phyloP scores from a whole-genome alignment of 805 yeast species.

The Starmera caribaea region DNA sequence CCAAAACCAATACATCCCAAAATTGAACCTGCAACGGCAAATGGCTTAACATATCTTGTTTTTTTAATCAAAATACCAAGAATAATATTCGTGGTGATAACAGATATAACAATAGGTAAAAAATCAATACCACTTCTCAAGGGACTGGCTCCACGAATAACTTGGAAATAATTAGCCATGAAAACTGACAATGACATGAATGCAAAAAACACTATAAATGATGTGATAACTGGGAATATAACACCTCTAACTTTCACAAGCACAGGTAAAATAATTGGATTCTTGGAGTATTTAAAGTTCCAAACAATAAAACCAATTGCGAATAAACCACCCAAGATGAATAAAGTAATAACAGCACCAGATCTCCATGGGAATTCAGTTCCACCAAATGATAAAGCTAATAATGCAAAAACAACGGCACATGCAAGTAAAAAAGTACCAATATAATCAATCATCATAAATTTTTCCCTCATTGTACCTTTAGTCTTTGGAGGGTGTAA shows the following conservation, averaged over 20 bases:
- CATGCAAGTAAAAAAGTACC: slow-evolving; percentile 36
- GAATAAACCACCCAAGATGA: slow-evolving; percentile 35
- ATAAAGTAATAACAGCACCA: slow-evolving; percentile 39
- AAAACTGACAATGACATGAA: slow-evolving; percentile 31
- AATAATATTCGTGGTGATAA: slow-evolving; percentile 5
- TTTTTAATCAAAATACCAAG: slow-evolving; percentile 23
- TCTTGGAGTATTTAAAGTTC: slow-evolving; percentile 31
- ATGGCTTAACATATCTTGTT: slow-evolving; percentile 26
- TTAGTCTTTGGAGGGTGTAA: slow-evolving; percentile 39
- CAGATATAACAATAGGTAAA: slow-evolving; percentile 11
- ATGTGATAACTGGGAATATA: slow-evolving; percentile 19
- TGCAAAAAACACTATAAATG: slow-evolving; percentile 26
- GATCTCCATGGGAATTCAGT: slow-evolving; percentile 42
- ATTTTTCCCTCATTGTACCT: slow-evolving; percentile 28
- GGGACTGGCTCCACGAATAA: slow-evolving; percentile 24
- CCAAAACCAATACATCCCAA: slow-evolving; percentile 27
- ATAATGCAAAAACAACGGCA: slow-evolving; percentile 34
- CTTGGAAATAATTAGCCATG: slow-evolving; percentile 41
- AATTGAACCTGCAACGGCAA: slow-evolving; percentile 20
- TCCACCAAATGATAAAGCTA: slow-evolving; percentile 50
- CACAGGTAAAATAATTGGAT: slow-evolving; percentile 37
- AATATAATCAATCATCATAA: slow-evolving; percentile 35
- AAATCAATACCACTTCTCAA: slow-evolving; percentile 14
- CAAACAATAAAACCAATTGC: slow-evolving; percentile 26
- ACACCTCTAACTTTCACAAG: slow-evolving; percentile 29